Base-by-base conservation (phyloP, 805 yeast species). In the Starmerella tilneyi region DNA sequence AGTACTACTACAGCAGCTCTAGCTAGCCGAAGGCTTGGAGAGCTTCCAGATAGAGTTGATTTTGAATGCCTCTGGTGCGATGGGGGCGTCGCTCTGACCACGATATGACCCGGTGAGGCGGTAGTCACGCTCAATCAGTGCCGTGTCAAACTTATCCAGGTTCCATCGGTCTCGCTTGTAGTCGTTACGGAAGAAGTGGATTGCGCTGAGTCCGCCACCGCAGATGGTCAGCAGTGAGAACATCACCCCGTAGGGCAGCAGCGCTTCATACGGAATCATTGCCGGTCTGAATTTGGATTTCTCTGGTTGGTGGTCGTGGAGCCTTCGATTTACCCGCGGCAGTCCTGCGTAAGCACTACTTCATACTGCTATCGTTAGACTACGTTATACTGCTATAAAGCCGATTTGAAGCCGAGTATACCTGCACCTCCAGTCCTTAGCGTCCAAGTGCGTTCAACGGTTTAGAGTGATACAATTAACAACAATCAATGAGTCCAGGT, bases 21-120 rank as follows among this genome's bases (percentile, higher is more conserved):
- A 51, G 40, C 30, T 42, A 22, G 50, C 34, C 11, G 44, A 31
- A 12, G 56, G 54, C 52, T 48, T 51, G 32, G 51, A 48, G 30
- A 56, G 56, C 62, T 60, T 61, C 69, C 69, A 65, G 38, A 55
- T 54, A n/a, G 82, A 73, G 60, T 74, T 77, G n/a, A 83, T 77
- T 66, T 79, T 81, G 72, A 84, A 84, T 26, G 70, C 72, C 49
- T 80, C 88, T 30, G 86, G 85, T 4, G 94, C 94, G 32, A 72
- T 65, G 6, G 86, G 73, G 34, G 69, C 72, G 51, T 75, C 77
- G 41, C 71, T 61, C 60, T 82, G 89, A 30, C 79, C 88, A 59
- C 94, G 71, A 57, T 66, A 70, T 33, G 71, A 69, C 21, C 94
- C 94, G 9, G 94, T 84, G 57, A 84, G 67, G 53, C 89, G 70